Evolutionary conservation across 306 rosid genomes (phyloP).

Genomic region (Herpetospermum pedunculosum): DNA sequence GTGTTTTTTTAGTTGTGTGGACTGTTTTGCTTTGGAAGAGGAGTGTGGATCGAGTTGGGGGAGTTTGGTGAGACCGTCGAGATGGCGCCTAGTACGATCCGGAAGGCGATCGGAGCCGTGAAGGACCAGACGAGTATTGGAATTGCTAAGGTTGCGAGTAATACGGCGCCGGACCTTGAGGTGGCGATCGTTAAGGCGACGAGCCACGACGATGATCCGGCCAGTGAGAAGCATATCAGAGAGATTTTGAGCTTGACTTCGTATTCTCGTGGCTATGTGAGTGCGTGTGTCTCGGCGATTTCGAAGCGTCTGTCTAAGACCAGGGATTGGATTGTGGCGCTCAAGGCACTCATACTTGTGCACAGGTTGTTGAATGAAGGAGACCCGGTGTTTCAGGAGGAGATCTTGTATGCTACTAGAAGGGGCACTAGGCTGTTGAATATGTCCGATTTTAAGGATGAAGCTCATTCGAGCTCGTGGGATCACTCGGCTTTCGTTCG

Average conservation of each 20-base stretch:
- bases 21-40: background rate
- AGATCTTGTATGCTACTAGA: constrained; percentile 76
- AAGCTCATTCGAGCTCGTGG: constrained; percentile 97
- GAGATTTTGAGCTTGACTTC: constrained; percentile 68
- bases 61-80: constrained; percentile 4
- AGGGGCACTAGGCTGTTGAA: constrained; percentile 85
- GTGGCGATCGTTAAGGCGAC: constrained; percentile 94
- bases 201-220: constrained; percentile 89
- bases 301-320: constrained; percentile 88
- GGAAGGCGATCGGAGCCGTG: constrained; percentile 94
- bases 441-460: constrained; percentile 81
- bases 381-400: constrained; percentile 67
- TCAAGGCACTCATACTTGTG: constrained; percentile 60
- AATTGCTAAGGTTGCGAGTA: constrained; percentile 87
- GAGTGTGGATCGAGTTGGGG: constrained; percentile 2
- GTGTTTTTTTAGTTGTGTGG: background rate
- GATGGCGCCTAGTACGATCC: constrained; percentile 91
- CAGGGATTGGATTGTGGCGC: constrained; percentile 95
- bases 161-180: constrained; percentile 92
- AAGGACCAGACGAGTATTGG: constrained; percentile 99
- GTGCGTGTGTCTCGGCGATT: constrained; percentile 59
- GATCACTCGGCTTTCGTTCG: constrained; percentile 86
- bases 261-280: constrained; percentile 67
- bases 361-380: constrained; percentile 80
- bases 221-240: constrained; percentile 69